Evolutionary conservation across 306 rosid species (phyloP), one percentile per base, ranked within the genome.

Genomic region (Clitoria ternatea): DNA sequence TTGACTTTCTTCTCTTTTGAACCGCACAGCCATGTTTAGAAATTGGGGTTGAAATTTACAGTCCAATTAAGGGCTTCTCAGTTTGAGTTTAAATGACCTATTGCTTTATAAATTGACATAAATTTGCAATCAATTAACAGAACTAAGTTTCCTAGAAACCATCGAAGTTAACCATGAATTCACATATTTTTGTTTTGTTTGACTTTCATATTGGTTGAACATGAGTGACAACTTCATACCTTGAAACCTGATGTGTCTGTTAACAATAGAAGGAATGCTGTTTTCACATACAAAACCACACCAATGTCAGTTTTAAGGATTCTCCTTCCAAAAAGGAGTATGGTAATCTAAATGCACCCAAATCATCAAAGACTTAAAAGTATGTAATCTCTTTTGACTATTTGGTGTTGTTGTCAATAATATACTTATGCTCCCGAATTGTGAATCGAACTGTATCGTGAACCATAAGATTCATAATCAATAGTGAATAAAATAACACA

Each of bases 51-150:
- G 61, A 54, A 73, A 72, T 60, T 43, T 54, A 7, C 22, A 24
- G 49, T 66, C 55, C 57, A n/a, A 59, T 52, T 8, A 59, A 30
- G 48, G 37, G 47, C 22, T 32, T 56, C 44, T 44, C 45, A 15
- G 50, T 74, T 36, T 29, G 43, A 73, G 63, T 53, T 39, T 18
- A 49, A 69, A 54, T 62, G 54, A 56, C 30, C 29, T 23, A 69
- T 35, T 54, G 14, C 43, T 53, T 23, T 59, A 49, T 30, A 40
- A 30, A 5, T 48, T 9, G 50, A 70, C 22, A 49, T 26, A 24
- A 23, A 49, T 76, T 30, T 57, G 24, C 62, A 4, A 7, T 52
- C 26, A 50, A 43, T 56, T 44, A 35, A 59, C 26, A 35, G 49
- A 56, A 61, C 73, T 44, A 42, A 39, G 35, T 57, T 10, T 27